Evolutionary conservation across 306 rosid species (phyloP).

Genomic region (Castanea sativa): DNA sequence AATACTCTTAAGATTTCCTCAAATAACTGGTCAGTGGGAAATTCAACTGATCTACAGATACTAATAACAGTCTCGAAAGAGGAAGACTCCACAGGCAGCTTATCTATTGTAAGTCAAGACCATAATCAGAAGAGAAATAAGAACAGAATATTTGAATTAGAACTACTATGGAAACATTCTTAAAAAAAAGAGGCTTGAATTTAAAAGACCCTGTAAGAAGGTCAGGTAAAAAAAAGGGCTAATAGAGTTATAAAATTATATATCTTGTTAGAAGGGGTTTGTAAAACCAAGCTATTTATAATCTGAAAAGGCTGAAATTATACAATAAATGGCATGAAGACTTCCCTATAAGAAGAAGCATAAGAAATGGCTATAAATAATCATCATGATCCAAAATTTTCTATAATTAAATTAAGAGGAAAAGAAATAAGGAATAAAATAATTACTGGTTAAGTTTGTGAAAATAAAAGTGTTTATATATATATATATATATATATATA

Average conservation of each 20-base stretch:
- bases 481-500: no score
- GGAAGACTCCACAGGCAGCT: slow-evolving; percentile 66
- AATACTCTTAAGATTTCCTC: slow-evolving; percentile 71
- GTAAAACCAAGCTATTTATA: background rate
- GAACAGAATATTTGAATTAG: slow-evolving; percentile 8
- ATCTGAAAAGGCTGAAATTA: background rate
- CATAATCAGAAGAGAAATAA: slow-evolving; percentile 1
- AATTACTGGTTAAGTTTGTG: background rate
- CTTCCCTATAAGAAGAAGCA: background rate
- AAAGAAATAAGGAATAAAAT: background rate
- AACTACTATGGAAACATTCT: background rate
- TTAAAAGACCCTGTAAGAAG: background rate
- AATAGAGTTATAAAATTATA: background rate
- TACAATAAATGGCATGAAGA: background rate
- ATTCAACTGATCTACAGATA: slow-evolving; percentile 49
- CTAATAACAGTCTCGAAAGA: slow-evolving; percentile 55
- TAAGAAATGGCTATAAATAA: background rate
- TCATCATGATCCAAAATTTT: background rate
- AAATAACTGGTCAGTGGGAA: slow-evolving; percentile 52
- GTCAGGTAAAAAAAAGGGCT: background rate
- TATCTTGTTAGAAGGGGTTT: background rate
- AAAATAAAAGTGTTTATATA: background rate
- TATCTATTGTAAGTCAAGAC: slow-evolving; percentile 39
- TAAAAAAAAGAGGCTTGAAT: background rate
- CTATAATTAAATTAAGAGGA: background rate